phyloP scores from a whole-genome alignment of 2,329 filamentous ascomycete genomes.

The Hymenoscyphus infarciens region DNA sequence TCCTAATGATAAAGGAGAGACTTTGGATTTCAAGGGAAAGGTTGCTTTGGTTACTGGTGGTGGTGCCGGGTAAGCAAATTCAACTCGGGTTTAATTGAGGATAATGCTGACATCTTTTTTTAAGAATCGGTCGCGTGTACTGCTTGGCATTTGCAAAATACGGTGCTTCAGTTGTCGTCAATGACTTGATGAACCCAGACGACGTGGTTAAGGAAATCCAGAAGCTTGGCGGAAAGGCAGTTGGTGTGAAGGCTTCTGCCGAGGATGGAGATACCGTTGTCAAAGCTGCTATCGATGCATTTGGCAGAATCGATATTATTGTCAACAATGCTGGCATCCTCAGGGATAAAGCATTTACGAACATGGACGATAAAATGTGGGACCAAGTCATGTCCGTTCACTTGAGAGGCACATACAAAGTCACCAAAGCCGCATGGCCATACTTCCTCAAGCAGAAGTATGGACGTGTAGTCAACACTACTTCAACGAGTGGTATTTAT shows the following conservation, averaged over 20 bases:
- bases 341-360: conserved; percentile 93
- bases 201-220: conserved; percentile 88
- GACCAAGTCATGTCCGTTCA: conserved; percentile 90
- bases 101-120: conserved; percentile 4
- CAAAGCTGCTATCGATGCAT: conserved; percentile 89
- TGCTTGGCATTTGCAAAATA: conserved; percentile 81
- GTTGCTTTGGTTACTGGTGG: conserved; percentile 86
- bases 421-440: conserved; percentile 96
- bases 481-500: conserved; percentile 95
- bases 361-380: conserved; percentile 96
- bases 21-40: conserved; percentile 76
- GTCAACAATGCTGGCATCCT: conserved; percentile 99
- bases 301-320: conserved; percentile 88
- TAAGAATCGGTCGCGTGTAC: conserved; percentile 84
- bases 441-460: conserved; percentile 99
- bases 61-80: conserved; percentile 62
- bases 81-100: background rate
- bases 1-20: conserved; percentile 67
- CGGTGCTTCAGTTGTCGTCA: conserved; percentile 85
- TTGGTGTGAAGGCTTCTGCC: conserved; percentile 88
- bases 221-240: conserved; percentile 82
- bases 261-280: conserved; percentile 90
- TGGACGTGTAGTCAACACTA: conserved; percentile 93
- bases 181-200: conserved; percentile 92
- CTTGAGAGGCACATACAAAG: conserved; percentile 90